A percentile compares a stretch with the other conserved stretches of the same genome.
These are phyloP conservation scores for Schwanniomyces polymorphus DNA, from an alignment of 805 yeast species.

Conservation along the genomic window DNA sequence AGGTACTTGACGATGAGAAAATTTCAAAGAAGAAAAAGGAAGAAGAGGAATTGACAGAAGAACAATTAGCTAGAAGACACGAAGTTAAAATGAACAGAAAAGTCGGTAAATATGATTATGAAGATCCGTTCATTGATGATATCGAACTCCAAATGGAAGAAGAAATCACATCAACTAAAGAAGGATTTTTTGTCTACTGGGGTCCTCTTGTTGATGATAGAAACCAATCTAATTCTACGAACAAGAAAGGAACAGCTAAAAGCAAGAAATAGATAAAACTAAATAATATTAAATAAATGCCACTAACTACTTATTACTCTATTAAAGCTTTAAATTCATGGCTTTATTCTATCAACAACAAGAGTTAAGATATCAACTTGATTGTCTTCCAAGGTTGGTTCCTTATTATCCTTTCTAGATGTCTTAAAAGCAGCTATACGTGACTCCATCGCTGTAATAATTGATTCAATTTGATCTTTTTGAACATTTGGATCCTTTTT, in stretches of 20 bases:
- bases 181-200: slow-evolving; percentile 93
- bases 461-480: slow-evolving; percentile 11
- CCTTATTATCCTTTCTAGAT: slow-evolving; percentile 3
- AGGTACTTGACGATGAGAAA: slow-evolving; percentile 22
- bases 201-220: slow-evolving; percentile 78
- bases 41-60: slow-evolving; percentile 33
- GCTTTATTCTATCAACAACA: slow-evolving; percentile 32
- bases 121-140: slow-evolving; percentile 97
- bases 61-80: slow-evolving; percentile 46
- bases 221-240: slow-evolving; percentile 9
- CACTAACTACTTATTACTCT: neutral
- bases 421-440: slow-evolving; percentile 15
- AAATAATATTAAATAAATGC: neutral
- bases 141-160: slow-evolving; percentile 91
- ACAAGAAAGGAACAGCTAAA: slow-evolving; percentile 27
- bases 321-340: neutral
- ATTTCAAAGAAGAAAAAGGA: slow-evolving; percentile 14
- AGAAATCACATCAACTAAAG: slow-evolving; percentile 86
- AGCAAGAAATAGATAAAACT: slow-evolving; percentile 18
- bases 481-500: slow-evolving; percentile 19
- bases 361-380: slow-evolving; percentile 33
- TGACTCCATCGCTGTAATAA: slow-evolving; percentile 13
- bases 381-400: slow-evolving; percentile 19
- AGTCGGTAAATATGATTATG: slow-evolving; percentile 87
- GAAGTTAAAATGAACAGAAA: slow-evolving; percentile 59